These are phyloP conservation scores for Botrytis byssoidea DNA, from an alignment of 2,329 filamentous ascomycete genomes.

Conservation along the genomic window DNA sequence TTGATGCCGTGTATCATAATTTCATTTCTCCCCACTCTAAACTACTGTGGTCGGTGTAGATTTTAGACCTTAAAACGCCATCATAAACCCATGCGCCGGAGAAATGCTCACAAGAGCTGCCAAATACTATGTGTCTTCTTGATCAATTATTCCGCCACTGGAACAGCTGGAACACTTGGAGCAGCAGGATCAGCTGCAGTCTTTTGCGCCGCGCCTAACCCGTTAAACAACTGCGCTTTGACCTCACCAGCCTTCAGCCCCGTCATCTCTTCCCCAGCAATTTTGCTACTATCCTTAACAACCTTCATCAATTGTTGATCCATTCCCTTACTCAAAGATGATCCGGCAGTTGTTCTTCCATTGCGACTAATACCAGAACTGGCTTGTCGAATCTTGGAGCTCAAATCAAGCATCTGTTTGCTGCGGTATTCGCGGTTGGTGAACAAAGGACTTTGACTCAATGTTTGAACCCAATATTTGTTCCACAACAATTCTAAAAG, in stretches of 20 bases:
- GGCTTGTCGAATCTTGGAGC: constrained; percentile 73
- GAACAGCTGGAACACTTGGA: background rate
- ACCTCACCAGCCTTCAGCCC: constrained; percentile 46
- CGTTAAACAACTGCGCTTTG: constrained; percentile 50
- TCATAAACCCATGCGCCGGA: constrained; percentile 13
- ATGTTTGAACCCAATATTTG: constrained; percentile 97
- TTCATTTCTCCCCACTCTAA: constrained; percentile 17
- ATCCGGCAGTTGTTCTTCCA: constrained; percentile 35
- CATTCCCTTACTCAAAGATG: constrained; percentile 30
- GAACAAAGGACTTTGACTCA: constrained; percentile 85
- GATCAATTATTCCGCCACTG: constrained; percentile 3
- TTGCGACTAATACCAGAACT: constrained; percentile 44
- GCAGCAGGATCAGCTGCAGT: background rate
- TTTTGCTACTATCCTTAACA: constrained; percentile 55
- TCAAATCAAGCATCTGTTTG: constrained; percentile 87
- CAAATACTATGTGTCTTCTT: background rate
- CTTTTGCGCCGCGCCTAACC: constrained; percentile 30
- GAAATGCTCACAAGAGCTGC: constrained; percentile 13
- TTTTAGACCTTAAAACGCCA: constrained; percentile 19
- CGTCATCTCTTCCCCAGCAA: constrained; percentile 52
- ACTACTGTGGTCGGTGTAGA: constrained; percentile 9
- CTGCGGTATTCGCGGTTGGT: constrained; percentile 91
- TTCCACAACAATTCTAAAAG: constrained; percentile 92
- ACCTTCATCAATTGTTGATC: constrained; percentile 54
- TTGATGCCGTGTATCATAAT: constrained; percentile 16